Evolutionary conservation across 768 basidiomycete genomes (phyloP).

Genomic region (Lentinula guzmanii): DNA sequence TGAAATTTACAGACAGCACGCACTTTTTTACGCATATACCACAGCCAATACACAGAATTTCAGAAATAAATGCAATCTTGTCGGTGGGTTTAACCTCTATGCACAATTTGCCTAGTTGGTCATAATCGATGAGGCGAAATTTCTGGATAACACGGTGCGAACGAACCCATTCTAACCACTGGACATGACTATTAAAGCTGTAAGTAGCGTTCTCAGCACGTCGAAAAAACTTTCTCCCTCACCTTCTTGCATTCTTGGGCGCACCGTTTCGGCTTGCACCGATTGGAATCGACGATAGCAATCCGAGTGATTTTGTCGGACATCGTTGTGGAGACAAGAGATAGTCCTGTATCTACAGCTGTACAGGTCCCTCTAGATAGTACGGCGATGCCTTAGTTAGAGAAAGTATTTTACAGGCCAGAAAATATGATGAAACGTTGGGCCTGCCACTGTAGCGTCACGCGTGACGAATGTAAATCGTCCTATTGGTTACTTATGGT

Average conservation of each 20-base stretch:
- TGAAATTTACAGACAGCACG: slow-evolving; percentile 19
- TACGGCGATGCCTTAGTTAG: not conserved
- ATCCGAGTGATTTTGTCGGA: slow-evolving; percentile 97
- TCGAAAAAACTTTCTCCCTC: slow-evolving; percentile 9
- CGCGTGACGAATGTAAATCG: not conserved
- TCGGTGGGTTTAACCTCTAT: slow-evolving; percentile 95
- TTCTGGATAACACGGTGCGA: not conserved
- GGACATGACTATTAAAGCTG: slow-evolving; percentile 67
- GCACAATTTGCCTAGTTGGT: slow-evolving; percentile 79
- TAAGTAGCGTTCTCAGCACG: slow-evolving; percentile 6
- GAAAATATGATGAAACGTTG: not conserved
- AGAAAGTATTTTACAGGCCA: not conserved
- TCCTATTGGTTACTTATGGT: not conserved
- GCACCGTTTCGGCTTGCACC: slow-evolving; percentile 95
- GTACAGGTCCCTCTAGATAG: not conserved
- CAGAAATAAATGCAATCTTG: slow-evolving; percentile 98
- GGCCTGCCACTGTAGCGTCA: not conserved
- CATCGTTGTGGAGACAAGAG: slow-evolving; percentile 33
- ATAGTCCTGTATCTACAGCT: not conserved
- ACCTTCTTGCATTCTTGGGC: slow-evolving; percentile 99
- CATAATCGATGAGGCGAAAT: not conserved
- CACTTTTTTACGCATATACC: slow-evolving; percentile 99
- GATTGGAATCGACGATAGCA: slow-evolving; percentile 88
- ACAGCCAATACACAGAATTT: slow-evolving; percentile 98
- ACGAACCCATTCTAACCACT: slow-evolving; percentile 92